A percentile compares a stretch with the other conserved stretches of the same genome.
phyloP scores from a whole-genome alignment of 129 eudicot species.

The Flaveria brownii region DNA sequence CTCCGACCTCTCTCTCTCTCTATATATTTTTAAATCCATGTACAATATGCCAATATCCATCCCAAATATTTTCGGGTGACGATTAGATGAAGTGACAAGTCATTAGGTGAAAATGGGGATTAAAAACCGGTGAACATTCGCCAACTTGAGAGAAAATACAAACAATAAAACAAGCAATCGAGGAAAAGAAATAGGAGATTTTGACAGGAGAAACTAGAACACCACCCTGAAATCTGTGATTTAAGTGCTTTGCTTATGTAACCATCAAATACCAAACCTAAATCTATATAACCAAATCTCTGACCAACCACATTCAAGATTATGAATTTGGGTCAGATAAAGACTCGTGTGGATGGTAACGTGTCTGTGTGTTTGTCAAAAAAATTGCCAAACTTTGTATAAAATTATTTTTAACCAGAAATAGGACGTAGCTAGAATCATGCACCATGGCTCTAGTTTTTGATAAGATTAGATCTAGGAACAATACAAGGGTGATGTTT shows the following conservation, averaged over 20 bases:
- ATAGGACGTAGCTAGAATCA: background rate
- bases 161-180: too few species aligned
- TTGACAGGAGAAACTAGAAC: background rate
- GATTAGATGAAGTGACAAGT: too few species aligned
- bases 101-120: too few species aligned
- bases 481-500: background rate
- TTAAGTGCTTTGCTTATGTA: background rate
- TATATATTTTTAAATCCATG: too few species aligned
- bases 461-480: background rate
- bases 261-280: background rate
- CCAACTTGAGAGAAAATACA: too few species aligned
- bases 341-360: background rate
- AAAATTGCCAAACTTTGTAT: background rate
- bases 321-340: background rate
- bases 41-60: too few species aligned
- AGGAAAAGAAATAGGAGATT: too few species aligned
- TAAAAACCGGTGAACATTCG: too few species aligned
- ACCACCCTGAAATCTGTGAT: too few species aligned
- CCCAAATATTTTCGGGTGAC: too few species aligned
- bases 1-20: too few species aligned
- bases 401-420: background rate
- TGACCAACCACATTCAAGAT: background rate
- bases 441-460: background rate
- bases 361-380: background rate
- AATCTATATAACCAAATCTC: constrained; percentile 2